Base-by-base conservation (phyloP, 139 green algal genomes). In the Picochlorum sp. region DNA sequence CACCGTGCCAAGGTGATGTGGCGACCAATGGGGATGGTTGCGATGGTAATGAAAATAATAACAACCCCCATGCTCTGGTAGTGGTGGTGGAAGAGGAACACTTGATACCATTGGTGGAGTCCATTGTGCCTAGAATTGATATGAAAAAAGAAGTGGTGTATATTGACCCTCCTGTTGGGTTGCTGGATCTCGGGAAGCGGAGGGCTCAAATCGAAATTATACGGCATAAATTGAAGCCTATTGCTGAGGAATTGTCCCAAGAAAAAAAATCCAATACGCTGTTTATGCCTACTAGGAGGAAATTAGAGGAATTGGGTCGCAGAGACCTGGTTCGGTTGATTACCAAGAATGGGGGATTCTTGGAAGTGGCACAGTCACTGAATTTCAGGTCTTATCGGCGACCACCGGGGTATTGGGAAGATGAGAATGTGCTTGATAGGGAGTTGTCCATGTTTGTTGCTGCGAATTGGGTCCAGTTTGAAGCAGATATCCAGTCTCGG, bases 361-460 rank as follows among this genome's bases (percentile, higher is more conserved):
- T 73, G 12, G 52, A 50, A 30, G 69, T 73, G 7, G 57, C 64
- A 18, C 33, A 56, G 24, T 22, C 40, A 26, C 40, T 74, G 16
- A 57, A 55, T 5, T 49, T 73, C 57, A 55, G 52, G 28, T 33
- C 59, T n/a, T 36, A 40, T 39, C 64, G 64, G 8, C 50, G 51
- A 14, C 69, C 69, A 1, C 28, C 40, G 24, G 66, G 66, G 2
- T 71, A 57, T 44, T 75, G 61, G 62, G 54, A 75, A 10, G 51
- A 71, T 14, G 37, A 47, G 22, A 50, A 55, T 10, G 33, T 40
- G 18, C 33, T 75, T 35, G 55, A 71, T 40, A 33, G 36, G 26
- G 69, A 73, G 47, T 44, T 77, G 29, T 45, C 52, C 18, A 25
- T 51, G 33, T 77, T 77, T 40, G 52, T 77, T 6, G 60, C 64